A percentile compares a stretch with the other conserved stretches of the same genome.
Conservation (phyloP, 768 basidiomycete genomes). For the Fomitopsis pulvina region DNA sequence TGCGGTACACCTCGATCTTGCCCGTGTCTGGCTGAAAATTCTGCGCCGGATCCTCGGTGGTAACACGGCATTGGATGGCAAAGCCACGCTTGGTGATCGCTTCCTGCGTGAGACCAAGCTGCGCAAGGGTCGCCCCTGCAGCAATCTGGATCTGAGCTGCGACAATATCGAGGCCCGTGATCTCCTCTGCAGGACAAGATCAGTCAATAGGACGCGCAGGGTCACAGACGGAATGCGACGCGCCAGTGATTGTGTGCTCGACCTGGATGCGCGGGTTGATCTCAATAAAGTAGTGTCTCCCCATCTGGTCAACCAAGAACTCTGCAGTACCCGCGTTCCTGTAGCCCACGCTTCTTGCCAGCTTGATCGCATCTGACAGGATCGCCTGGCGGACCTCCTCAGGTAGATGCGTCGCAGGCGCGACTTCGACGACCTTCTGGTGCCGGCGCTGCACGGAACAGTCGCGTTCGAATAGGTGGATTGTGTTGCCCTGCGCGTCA, state of each 20-base stretch:
- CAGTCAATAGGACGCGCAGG: neutral
- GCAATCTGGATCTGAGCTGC: slow-evolving; percentile 99
- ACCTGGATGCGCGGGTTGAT: slow-evolving; percentile 99
- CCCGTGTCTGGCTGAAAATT: slow-evolving; percentile 98
- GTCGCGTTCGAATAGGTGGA: slow-evolving; percentile 98
- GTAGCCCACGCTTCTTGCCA: slow-evolving; percentile 91
- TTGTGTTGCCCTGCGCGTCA: slow-evolving; percentile 86
- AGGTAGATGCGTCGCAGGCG: slow-evolving; percentile 89
- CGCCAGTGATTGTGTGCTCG: slow-evolving; percentile 98
- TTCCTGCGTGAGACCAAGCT: slow-evolving; percentile 93
- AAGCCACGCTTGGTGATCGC: slow-evolving; percentile 94
- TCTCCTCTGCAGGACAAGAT: slow-evolving; percentile 66
- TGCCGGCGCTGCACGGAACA: slow-evolving; percentile 98
- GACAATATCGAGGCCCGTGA: slow-evolving; percentile 98
- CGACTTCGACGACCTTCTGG: slow-evolving; percentile 99
- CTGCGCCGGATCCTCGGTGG: slow-evolving; percentile 91
- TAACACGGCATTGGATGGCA: slow-evolving; percentile 97
- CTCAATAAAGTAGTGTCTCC: slow-evolving; percentile 98
- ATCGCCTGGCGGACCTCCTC: slow-evolving; percentile 90
- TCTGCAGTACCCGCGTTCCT: slow-evolving; percentile 97
- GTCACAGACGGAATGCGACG: slow-evolving; percentile 7
- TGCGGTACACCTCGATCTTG: slow-evolving; percentile 98
- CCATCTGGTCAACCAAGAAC: slow-evolving; percentile 95
- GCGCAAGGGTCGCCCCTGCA: slow-evolving; percentile 93
- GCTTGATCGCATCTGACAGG: slow-evolving; percentile 84